Evolutionary conservation across 2,329 filamentous ascomycete genomes (phyloP), one percentile per base, ranked within the genome.

Genomic region (Cercospora citrullina): DNA sequence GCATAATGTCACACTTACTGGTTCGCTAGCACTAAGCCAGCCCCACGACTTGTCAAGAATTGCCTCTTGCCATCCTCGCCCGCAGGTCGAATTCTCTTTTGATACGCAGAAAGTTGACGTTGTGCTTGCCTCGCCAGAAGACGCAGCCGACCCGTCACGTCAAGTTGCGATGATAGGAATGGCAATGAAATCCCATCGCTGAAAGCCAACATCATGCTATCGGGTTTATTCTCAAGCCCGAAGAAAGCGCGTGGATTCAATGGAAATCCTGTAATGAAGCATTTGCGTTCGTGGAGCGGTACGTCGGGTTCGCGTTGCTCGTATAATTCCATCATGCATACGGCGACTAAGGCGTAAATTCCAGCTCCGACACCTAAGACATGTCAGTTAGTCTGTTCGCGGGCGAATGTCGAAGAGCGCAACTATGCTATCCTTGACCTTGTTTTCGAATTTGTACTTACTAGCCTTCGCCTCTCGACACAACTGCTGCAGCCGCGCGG

Each of bases 121-220:
- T 84, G 81, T 4, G 82, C 82, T 21, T 77, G 77, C 28, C 75
- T 72, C 0, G 79, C 79, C 2, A 82, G 73, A 0, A 84, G 72
- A 31, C 69, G 74, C 67, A 84, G 78, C 0, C 82, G 75, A 4
- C 74, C 73, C 39, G 80, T 77, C 0, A 83, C 67, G 0, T 76
- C 72, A 0, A 83, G 72, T 3, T 68, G 48, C 0, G 77, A 76
- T 2, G 77, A 77, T 0, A 84, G 69, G 68, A 81, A 83, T 0
- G 82, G 82, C 68, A 84, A 77, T 0, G 80, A 72, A 57, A 84
- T 80, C 5, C 82, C 82, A 57, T 83, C 81, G 71, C 77, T 79
- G 73, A 84, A 84, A 5, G 81, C 79, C 3, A 84, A 75, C 82
- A 84, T 84, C 66, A 82, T 80, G 30, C 77, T 80, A 33, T 84